Evolutionary conservation across 768 basidiomycete species (phyloP).

Genomic region (Pulveroboletus ravenelii): DNA sequence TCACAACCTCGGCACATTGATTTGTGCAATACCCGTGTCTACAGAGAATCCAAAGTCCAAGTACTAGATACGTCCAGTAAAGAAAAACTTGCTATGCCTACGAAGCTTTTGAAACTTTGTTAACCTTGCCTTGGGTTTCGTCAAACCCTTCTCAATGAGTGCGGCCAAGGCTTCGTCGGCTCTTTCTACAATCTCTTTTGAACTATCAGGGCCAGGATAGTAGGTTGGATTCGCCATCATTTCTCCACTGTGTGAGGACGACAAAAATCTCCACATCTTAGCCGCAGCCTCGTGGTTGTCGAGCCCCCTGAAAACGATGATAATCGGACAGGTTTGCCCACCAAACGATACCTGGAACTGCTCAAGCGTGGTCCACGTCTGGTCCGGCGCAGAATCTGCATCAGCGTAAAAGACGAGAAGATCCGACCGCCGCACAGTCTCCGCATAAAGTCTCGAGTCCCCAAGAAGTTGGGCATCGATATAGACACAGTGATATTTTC

Average conservation of each 20-base stretch:
- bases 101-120: slow-evolving; percentile 20
- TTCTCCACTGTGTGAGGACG: slow-evolving; percentile 6
- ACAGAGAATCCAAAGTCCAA: background rate
- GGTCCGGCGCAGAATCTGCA: slow-evolving; percentile 5
- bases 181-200: slow-evolving; percentile 12
- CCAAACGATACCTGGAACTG: slow-evolving; percentile 15
- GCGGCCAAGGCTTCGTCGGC: slow-evolving; percentile 15
- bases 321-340: slow-evolving; percentile 18
- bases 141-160: slow-evolving; percentile 21
- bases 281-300: slow-evolving; percentile 11
- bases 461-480: slow-evolving; percentile 3
- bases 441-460: background rate
- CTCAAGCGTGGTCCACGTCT: slow-evolving; percentile 14
- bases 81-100: slow-evolving; percentile 15
- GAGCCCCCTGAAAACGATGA: slow-evolving; percentile 22
- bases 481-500: slow-evolving; percentile 12
- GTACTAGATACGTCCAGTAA: slow-evolving; percentile 11
- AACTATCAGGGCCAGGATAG: slow-evolving; percentile 11
- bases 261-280: slow-evolving; percentile 13
- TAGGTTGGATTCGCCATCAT: slow-evolving; percentile 20
- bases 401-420: slow-evolving; percentile 22
- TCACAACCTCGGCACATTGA: too few species aligned
- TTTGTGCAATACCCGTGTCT: background rate
- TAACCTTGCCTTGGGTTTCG: slow-evolving; percentile 13
- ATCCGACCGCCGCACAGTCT: slow-evolving; percentile 12